These are phyloP conservation scores for Nidula microcarpa DNA, from an alignment of 768 basidiomycete species.

Conservation along the genomic window DNA sequence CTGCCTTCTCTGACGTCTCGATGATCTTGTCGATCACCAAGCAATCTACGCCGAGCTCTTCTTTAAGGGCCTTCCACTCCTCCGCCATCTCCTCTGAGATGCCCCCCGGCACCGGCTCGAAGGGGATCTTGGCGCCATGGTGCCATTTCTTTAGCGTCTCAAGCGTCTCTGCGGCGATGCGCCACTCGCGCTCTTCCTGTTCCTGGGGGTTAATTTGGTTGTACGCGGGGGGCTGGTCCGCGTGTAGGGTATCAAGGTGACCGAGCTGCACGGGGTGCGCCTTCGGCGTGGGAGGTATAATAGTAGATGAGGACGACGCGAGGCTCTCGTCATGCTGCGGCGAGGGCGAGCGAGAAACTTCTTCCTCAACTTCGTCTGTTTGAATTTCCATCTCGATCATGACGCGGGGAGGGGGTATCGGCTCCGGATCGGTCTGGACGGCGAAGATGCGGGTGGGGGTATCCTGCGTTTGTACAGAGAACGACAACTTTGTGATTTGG, in stretches of 20 bases:
- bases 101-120: conserved; percentile 43
- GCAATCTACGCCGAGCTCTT: conserved; percentile 77
- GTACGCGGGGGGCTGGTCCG: conserved; percentile 75
- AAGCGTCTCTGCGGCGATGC: conserved; percentile 54
- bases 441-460: conserved; percentile 17
- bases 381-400: conserved; percentile 62
- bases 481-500: conserved; percentile 39
- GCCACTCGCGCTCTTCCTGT: conserved; percentile 45
- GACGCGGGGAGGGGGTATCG: conserved; percentile 29
- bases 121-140: conserved; percentile 47
- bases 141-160: conserved; percentile 73
- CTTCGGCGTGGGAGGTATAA: conserved; percentile 69
- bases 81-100: conserved; percentile 65
- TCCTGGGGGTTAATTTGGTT: conserved; percentile 55
- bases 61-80: conserved; percentile 79
- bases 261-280: conserved; percentile 31
- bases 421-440: conserved; percentile 28
- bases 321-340: conserved; percentile 53
- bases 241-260: conserved; percentile 15
- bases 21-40: conserved; percentile 73
- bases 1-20: conserved; percentile 24
- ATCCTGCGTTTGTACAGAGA: conserved; percentile 59
- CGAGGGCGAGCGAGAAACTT: conserved; percentile 41
- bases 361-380: conserved; percentile 45
- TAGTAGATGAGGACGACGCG: conserved; percentile 72